Conservation (phyloP, 306 rosid genomes). For the Cyclanthera cordifolia region DNA sequence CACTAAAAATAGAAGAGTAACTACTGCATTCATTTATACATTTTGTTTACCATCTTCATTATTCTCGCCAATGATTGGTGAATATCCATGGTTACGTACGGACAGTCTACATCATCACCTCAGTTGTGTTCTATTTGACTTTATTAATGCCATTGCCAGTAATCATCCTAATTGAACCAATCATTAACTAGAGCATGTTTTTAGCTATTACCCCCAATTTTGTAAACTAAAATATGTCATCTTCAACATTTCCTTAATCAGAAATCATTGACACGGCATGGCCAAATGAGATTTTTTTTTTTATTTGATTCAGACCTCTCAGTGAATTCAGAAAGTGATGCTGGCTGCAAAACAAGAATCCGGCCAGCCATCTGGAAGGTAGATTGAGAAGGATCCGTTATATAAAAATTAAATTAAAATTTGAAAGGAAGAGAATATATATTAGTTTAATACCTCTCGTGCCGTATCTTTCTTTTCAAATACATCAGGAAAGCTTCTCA, state of each 20-base stretch:
- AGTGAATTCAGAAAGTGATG: slow-evolving; percentile 68
- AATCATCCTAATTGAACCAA: not conserved
- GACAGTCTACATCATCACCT: not conserved
- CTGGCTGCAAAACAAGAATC: slow-evolving; percentile 64
- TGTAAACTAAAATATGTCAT: not conserved
- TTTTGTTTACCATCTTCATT: not conserved
- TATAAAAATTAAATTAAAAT: not conserved
- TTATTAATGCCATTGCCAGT: not conserved
- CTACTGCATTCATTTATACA: not conserved
- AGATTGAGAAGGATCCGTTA: slow-evolving; percentile 11
- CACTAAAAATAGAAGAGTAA: not conserved
- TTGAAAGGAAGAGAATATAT: not conserved
- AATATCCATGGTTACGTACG: not conserved
- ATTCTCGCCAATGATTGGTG: not conserved
- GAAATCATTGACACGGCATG: not conserved
- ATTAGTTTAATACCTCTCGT: slow-evolving; percentile 47
- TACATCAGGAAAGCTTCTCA: slow-evolving; percentile 68
- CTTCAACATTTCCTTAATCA: not conserved
- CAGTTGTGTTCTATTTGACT: not conserved
- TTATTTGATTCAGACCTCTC: slow-evolving; percentile 40
- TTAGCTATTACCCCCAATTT: not conserved
- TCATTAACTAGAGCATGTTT: not conserved
- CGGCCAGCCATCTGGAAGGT: slow-evolving; percentile 74
- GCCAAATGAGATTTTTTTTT: not conserved
- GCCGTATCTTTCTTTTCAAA: slow-evolving; percentile 72